Evolutionary conservation across 352 stramenopile species (phyloP), one percentile per base, ranked within the genome.

Genomic region (Phytopythium aichiense): DNA sequence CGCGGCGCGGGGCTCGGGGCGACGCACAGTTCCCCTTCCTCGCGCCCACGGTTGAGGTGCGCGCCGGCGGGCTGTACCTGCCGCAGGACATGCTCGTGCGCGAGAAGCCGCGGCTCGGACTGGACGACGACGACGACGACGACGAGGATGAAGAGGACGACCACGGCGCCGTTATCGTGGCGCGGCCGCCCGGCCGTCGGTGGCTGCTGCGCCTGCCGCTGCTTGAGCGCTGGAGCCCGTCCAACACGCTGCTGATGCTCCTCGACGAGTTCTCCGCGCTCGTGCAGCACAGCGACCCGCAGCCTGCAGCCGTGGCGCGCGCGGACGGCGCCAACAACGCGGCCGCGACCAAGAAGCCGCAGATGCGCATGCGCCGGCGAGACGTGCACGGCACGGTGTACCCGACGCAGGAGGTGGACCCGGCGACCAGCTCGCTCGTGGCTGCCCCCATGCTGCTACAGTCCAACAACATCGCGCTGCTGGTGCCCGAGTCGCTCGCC

Each of bases 151-250:
- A 57, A n/a, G 18, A 22, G 12, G 13, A 37, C 18, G 13, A 35
- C 1, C 49, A 62, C 11, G 8, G 30, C n/a, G n/a, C 16, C 46
- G 22, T 52, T 0, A 22, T 52, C 12, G 18, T 11, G 23, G 4
- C 52, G 3, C 31, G 9, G 7, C 20, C 16, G 7, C 9, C 65
- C 38, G 65, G 67, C 23, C 67, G 68, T 49, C 65, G 67, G 54
- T 79, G 68, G 48, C 23, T 76, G 54, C 62, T 91, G 11, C 66
- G 74, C 25, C 65, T 94, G 22, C 77, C 80, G 3, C 64, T 79
- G 58, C 67, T 92, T n/a, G 56, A 67, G 58, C 73, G 81, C 37
- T 94, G 84, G 84, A 94, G 73, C 35, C 84, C 84, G 42, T 94
- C 84, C 12, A 87, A 86, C 20, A 92, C 84, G 18, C 69, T 93